Percentiles rank a stretch among this genome's conserved stretches.
These are phyloP conservation scores for Coemansia linderi DNA, from an alignment of 371 early-diverging fungal species.

Conservation along the genomic window DNA sequence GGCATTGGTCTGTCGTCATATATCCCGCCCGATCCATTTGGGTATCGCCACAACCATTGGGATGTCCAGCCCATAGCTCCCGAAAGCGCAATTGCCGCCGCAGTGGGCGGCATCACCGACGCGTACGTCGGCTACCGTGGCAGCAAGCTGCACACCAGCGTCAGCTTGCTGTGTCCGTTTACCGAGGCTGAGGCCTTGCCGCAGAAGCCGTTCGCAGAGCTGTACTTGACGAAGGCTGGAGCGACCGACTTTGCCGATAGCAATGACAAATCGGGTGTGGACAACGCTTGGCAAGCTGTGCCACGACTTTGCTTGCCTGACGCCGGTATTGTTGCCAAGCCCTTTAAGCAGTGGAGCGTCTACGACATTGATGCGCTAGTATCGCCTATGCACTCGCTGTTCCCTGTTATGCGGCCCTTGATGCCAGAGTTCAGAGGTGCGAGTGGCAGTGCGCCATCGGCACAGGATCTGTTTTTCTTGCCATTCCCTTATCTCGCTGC, in stretches of 20 bases:
- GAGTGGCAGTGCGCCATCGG: background rate
- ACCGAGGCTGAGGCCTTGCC: conserved; percentile 8
- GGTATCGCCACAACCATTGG: conserved; percentile 53
- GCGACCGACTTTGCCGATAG: background rate
- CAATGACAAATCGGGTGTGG: background rate
- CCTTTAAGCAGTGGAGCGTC: conserved; percentile 23
- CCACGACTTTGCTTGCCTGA: conserved; percentile 26
- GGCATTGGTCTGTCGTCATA: conserved; percentile 53
- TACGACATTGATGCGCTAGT: conserved; percentile 40
- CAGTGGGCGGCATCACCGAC: conserved; percentile 34
- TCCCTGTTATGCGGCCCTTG: conserved; percentile 5
- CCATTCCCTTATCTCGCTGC: conserved; percentile 22
- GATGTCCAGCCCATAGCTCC: conserved; percentile 55
- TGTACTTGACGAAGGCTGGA: conserved; percentile 20
- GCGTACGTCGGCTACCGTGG: conserved; percentile 54
- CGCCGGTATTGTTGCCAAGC: conserved; percentile 20
- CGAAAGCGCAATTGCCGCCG: conserved; percentile 26
- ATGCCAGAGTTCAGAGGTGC: background rate
- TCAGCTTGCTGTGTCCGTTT: conserved; percentile 55
- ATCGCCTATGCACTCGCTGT: conserved; percentile 46
- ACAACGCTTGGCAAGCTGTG: background rate
- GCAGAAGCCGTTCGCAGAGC: conserved; percentile 20
- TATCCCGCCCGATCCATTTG: conserved; percentile 38
- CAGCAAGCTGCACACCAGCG: conserved; percentile 50
- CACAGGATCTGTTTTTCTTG: conserved; percentile 41